Evolutionary conservation across 306 rosid species (phyloP).

Genomic region (Prunus padus): DNA sequence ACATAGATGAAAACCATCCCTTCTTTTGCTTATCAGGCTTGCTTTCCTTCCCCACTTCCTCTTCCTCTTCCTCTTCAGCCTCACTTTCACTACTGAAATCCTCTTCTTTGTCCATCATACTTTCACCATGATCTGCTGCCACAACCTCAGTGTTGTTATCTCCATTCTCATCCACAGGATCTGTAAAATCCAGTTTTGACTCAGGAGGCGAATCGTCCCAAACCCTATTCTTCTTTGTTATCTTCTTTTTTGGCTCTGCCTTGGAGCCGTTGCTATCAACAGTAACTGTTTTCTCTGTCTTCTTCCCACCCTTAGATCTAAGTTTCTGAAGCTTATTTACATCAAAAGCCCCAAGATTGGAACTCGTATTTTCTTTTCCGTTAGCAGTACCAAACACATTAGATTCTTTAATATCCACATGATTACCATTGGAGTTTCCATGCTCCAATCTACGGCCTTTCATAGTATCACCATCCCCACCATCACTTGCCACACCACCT

Average conservation of each 20-base stretch:
- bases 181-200: conserved; percentile 81
- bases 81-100: conserved; percentile 85
- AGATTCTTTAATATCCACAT: conserved; percentile 46
- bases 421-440: conserved; percentile 57
- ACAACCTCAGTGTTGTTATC: conserved; percentile 60
- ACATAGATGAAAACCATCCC: conserved; percentile 98
- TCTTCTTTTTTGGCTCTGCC: conserved; percentile 68
- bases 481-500: conserved; percentile 46
- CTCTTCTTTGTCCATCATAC: conserved; percentile 99
- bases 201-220: conserved; percentile 68
- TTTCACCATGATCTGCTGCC: conserved; percentile 88
- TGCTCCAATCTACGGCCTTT: conserved; percentile 61
- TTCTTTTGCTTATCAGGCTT: conserved; percentile 85
- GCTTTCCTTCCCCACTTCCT: conserved; percentile 52
- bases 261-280: conserved; percentile 61
- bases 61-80: conserved; percentile 57
- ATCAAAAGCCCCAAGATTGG: conserved; percentile 91
- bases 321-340: conserved; percentile 91
- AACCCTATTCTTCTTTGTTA: conserved; percentile 84
- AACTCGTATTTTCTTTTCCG: conserved; percentile 70
- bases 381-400: conserved; percentile 46
- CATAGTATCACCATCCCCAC: conserved; percentile 39
- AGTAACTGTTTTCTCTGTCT: conserved; percentile 57
- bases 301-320: conserved; percentile 72
- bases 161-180: conserved; percentile 61